Base-by-base conservation (phyloP, 768 basidiomycete species). In the Roridomyces roridus region DNA sequence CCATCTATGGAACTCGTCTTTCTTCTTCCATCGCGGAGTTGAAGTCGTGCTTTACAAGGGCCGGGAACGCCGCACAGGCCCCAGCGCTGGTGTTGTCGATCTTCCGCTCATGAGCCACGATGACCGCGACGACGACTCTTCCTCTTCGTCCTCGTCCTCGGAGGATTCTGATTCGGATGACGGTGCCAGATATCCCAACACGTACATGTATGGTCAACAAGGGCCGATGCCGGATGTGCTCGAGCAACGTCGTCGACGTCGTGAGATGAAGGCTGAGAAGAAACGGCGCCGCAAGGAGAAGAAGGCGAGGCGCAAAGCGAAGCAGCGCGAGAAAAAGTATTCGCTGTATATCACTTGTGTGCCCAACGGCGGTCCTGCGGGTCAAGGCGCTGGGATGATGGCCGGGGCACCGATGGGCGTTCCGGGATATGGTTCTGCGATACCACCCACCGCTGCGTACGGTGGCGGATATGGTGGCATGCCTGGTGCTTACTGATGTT, bases 1-100 rank as follows among this genome's bases (percentile, higher is more conserved):
- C 60, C 85, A 92, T 59, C 74, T 89, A 25, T 94, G 92, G 92
- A 94, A 94, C 68, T 68, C 74, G 26, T 84, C 83, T 9, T 94
- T 92, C 73, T 92, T 92, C 80, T 67, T 80, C 52, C 73, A 79
- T 31, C 89, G 92, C 41, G 87, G 88, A 18, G 83, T 89, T n/a
- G 92, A 94, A 63, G 73, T 91, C 43, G 80, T 91, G 31, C 77
- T 94, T n/a, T 94, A 84, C 78, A 89, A 86, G 68, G 92, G 92
- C 39, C 83, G 81, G 43, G 86, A 91, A 70, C 84, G 89, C 31
- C 86, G 88, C 59, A 86, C 90, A n/a, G 91, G 92, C 3, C 76
- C 77, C 6, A 73, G 72, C 26, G 74, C 76, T 0, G 90, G 90
- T 40, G 64, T 73, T 1, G 60, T 84, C 34, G 90, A 91, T 62